Conservation (phyloP, 306 rosid genomes). For the Pueraria montana region DNA sequence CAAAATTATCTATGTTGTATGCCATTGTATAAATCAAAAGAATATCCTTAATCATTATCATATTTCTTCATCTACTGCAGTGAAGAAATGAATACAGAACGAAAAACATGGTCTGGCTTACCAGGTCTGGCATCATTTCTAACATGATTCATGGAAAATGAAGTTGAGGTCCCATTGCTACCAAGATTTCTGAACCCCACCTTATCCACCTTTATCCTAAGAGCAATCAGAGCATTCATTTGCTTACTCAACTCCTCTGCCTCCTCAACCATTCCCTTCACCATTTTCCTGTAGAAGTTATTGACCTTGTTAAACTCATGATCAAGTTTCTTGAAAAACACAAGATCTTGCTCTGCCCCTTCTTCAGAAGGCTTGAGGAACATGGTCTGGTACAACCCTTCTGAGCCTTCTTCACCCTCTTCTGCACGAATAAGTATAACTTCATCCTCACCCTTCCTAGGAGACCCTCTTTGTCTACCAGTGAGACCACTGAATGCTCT, state of each 20-base stretch:
- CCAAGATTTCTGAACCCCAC: conserved; percentile 39
- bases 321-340: conserved; percentile 73
- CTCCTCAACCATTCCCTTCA: conserved; percentile 63
- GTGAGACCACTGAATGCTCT: conserved; percentile 83
- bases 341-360: conserved; percentile 64
- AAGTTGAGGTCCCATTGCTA: conserved; percentile 42
- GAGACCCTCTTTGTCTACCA: conserved; percentile 48
- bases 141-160: conserved; percentile 37
- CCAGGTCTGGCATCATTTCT: conserved; percentile 48
- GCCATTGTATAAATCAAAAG: conserved; percentile 12
- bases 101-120: conserved; percentile 42
- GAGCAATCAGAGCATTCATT: conserved; percentile 80
- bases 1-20: background rate
- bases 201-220: conserved; percentile 70
- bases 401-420: conserved; percentile 47
- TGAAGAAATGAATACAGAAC: background rate
- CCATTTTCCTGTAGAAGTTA: conserved; percentile 62
- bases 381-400: conserved; percentile 58
- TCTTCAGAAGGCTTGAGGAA: conserved; percentile 60
- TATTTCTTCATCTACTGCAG: background rate
- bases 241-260: conserved; percentile 79
- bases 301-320: conserved; percentile 79
- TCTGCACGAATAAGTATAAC: conserved; percentile 61
- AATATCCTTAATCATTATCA: background rate
- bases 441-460: conserved; percentile 62